Evolutionary conservation across 768 basidiomycete species (phyloP).

Genomic region (Suillus lakei): DNA sequence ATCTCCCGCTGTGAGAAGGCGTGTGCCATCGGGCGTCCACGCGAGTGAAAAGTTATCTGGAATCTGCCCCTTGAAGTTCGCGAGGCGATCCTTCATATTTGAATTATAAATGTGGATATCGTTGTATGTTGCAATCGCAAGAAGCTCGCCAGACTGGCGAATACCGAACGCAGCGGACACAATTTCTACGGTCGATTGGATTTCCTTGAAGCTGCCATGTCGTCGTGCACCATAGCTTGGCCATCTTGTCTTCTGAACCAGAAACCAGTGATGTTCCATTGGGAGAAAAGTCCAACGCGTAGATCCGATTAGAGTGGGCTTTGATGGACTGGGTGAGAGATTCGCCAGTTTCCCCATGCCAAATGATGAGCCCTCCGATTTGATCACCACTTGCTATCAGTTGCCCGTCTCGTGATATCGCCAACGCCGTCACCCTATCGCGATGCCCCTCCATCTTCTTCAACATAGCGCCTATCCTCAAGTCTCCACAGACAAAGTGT

Average conservation of each 20-base stretch:
- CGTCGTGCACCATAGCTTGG: not conserved
- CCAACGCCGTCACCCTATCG: conserved; percentile 25
- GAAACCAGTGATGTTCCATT: not conserved
- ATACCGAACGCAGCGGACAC: not conserved
- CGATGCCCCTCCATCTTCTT: conserved; percentile 54
- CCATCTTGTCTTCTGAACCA: not conserved
- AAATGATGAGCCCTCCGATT: not conserved
- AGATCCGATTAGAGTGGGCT: not conserved
- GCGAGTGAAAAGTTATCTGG: not conserved
- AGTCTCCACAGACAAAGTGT: conserved; percentile 2
- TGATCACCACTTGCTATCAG: not conserved
- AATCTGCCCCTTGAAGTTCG: not conserved
- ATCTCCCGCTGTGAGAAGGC: not conserved
- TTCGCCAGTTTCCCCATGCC: not conserved
- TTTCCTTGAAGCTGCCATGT: not conserved
- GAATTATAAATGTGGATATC: not conserved
- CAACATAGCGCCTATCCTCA: not conserved
- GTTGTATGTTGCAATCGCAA: not conserved
- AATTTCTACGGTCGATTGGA: not conserved
- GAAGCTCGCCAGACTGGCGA: not conserved
- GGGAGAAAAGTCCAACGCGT: not conserved
- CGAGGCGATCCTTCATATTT: not conserved
- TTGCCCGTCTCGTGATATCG: not conserved
- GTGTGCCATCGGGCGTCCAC: not conserved
- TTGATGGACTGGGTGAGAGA: not conserved